Conservation (phyloP, 257 asterid genomes). For the Paulownia fortunei region DNA sequence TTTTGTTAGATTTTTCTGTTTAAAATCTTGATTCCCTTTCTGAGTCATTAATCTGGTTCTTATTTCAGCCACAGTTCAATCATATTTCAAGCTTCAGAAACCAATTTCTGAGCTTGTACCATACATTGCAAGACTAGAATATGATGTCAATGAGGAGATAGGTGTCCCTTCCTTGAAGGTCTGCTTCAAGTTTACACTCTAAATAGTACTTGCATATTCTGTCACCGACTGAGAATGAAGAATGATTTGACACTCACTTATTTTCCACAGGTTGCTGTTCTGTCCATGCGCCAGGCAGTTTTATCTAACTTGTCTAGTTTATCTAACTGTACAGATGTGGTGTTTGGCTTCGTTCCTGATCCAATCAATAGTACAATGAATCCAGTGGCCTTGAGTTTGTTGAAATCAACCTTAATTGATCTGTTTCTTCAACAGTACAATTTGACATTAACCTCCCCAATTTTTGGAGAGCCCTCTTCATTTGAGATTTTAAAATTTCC, state of each 20-base stretch:
- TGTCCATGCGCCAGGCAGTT: slow-evolving; percentile 68
- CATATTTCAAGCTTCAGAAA: slow-evolving; percentile 69
- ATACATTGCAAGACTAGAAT: slow-evolving; percentile 68
- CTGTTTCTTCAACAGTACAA: slow-evolving; percentile 65
- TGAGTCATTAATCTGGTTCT: slow-evolving; percentile 34
- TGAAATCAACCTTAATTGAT: slow-evolving; percentile 64
- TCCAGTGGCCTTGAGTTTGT: slow-evolving; percentile 56
- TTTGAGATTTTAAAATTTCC: slow-evolving; percentile 79
- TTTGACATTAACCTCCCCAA: slow-evolving; percentile 65
- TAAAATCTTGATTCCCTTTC: background rate
- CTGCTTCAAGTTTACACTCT: slow-evolving; percentile 36
- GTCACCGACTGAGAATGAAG: background rate
- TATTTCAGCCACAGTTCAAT: slow-evolving; percentile 78
- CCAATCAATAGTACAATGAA: slow-evolving; percentile 52
- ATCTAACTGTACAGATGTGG: slow-evolving; percentile 73
- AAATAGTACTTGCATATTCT: slow-evolving; percentile 9
- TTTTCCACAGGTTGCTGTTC: slow-evolving; percentile 64
- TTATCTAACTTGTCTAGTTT: slow-evolving; percentile 38
- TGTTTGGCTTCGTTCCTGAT: slow-evolving; percentile 75
- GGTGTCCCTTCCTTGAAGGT: slow-evolving; percentile 80
- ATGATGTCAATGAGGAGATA: slow-evolving; percentile 72
- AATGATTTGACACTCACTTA: slow-evolving; percentile 23
- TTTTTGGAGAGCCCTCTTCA: slow-evolving; percentile 74
- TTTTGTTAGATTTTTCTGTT: background rate
- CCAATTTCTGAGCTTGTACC: slow-evolving; percentile 71